Evolutionary conservation across 2,329 filamentous ascomycete genomes (phyloP), one percentile per base, ranked within the genome.

Genomic region (Fusarium mangiferae): DNA sequence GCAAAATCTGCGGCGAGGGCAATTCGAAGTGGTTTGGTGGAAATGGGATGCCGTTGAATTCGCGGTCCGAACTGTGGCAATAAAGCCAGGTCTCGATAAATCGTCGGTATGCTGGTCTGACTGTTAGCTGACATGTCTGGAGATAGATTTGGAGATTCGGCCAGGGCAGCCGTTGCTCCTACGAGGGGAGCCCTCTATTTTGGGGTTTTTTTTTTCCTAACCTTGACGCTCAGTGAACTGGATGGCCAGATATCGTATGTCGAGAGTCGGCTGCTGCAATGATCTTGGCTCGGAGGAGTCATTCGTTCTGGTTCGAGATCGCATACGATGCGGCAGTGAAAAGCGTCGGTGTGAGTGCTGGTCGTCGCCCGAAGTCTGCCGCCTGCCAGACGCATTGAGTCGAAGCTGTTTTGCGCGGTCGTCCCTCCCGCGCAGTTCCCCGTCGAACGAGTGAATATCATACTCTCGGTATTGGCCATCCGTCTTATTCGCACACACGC

Each of bases 221-320:
- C 86, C 86, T 74, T 85, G 83, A 35, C 83, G 80, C 48, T 84
- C 82, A 46, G 83, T 87, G 71, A 88, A 88, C 60, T 88, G 86
- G 48, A 88, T 83, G 11, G 84, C 84, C 35, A 88, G 80, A 76
- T 87, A 85, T 55, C 84, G 83, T 55, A 88, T 85, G 66, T 87
- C 85, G 22, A 84, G 74, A 7, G 78, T 46, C 57, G 72, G 45
- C 65, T 77, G 69, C 26, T 77, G 70, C 22, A 74, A 72, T 24
- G 75, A 74, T 54, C 71, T 74, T 42, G 75, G 61, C 38, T 82
- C 78, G 30, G 75, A 74, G 22, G 74, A 68, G 42, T 73, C 74
- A 35, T 62, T 68, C 14, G 83, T 82, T 55, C 83, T 81, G 41
- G 80, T 78, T 38, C 83, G 79, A 38, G 82, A 81, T 35, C 85